Base-by-base conservation (phyloP, 2,329 filamentous ascomycete species). In the Cladophialophora chaetospira region DNA sequence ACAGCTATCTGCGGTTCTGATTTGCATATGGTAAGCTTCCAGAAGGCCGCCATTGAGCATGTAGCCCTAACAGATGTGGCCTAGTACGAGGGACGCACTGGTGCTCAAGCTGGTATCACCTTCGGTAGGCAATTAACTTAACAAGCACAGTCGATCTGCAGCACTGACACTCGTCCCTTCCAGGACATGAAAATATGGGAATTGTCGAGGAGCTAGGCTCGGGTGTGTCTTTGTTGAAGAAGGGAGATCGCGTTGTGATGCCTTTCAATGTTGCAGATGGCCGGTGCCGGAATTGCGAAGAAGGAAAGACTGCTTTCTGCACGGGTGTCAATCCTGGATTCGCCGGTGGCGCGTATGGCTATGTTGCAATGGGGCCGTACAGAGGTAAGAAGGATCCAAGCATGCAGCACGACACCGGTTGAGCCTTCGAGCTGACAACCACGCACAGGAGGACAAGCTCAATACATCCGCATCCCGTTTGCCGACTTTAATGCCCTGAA, bases 221-320 rank as follows among this genome's bases (percentile, higher is more conserved):
- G 2, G 84, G 83, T 4, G 83, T 87, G 0, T 85, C 82, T 0
- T 71, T 85, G 0, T 68, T 87, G 13, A 80, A 86, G 64, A 82
- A 84, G 61, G 83, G 84, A 2, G 84, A 87, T 59, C 78, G 84
- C 1, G 80, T 87, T 3, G 83, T 87, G 2, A 78, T 87, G 69
- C 84, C 84, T 0, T 87, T 86, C 73, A 86, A 86, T 53, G 83
- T 86, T 1, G 83, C 83, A 5, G 82, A 85, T 63, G 83, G 83
- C 1, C 76, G 83, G 10, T 87, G 84, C 68, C 77, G 78, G 15
- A 86, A 86, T 63, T 86, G 84, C 56, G 84, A 87, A 64, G 81
- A 86, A 61, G 83, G 84, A 2, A 79, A 77, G 57, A 87, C 84
- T 1, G 84, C 83, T 0, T 87, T 87, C 64, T 87, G 84, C 67